These are phyloP conservation scores for Gastrodia elata DNA, from an alignment of 106 monocot species.

Conservation along the genomic window DNA sequence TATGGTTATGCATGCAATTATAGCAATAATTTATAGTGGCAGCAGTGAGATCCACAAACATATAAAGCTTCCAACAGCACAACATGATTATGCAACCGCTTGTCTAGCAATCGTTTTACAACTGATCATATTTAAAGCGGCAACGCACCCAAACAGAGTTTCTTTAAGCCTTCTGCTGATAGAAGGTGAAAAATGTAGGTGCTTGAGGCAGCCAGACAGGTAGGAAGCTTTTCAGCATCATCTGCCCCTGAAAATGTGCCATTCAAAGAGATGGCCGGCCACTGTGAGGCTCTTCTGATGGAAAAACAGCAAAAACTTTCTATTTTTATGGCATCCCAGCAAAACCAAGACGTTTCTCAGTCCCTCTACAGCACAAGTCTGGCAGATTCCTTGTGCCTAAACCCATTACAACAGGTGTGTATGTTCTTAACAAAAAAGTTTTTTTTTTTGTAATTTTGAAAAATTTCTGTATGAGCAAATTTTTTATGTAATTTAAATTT, in stretches of 20 bases:
- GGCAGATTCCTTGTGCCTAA: not conserved
- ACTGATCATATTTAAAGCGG: too few species aligned
- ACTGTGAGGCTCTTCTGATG: slow-evolving; percentile 67
- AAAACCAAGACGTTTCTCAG: slow-evolving; percentile 31
- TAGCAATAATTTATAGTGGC: too few species aligned
- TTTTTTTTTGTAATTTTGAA: too few species aligned
- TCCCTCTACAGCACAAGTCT: not conserved
- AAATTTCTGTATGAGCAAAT: too few species aligned
- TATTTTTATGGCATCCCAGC: slow-evolving; percentile 36
- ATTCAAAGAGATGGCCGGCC: slow-evolving; percentile 76
- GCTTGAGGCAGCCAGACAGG: slow-evolving; percentile 11
- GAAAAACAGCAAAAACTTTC: slow-evolving; percentile 82
- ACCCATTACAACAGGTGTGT: slow-evolving; percentile 32
- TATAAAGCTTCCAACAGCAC: too few species aligned
- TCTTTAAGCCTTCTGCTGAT: not conserved
- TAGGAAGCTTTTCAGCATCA: slow-evolving; percentile 58
- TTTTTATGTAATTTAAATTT: too few species aligned
- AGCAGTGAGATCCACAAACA: too few species aligned
- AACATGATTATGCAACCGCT: too few species aligned
- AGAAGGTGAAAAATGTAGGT: slow-evolving; percentile 11
- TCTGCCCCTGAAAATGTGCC: slow-evolving; percentile 62
- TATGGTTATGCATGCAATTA: too few species aligned
- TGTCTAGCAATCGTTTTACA: too few species aligned
- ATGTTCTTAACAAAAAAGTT: too few species aligned
- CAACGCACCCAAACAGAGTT: too few species aligned